Percentiles rank a stretch among this genome's conserved stretches.
Conservation (phyloP, 495 filamentous ascomycete species). For the Talaromyces trachyspermus region DNA sequence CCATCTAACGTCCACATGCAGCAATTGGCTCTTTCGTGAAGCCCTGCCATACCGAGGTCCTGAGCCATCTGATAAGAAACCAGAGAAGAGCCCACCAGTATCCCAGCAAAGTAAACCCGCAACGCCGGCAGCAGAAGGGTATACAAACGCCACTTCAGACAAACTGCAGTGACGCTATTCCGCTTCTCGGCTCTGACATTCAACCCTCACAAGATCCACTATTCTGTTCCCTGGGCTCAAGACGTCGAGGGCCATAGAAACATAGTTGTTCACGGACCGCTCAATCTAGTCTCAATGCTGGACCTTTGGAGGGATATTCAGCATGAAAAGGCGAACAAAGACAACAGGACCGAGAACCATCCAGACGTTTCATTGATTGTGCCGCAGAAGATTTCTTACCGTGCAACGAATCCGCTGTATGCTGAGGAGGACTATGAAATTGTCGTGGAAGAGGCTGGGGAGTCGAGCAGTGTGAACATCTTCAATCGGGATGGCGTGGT, state of each 20-base stretch:
- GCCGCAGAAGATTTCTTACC: constrained; percentile 47
- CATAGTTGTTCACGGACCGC: constrained; percentile 55
- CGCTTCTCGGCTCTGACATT: constrained; percentile 68
- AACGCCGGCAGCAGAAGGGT: constrained; percentile 10
- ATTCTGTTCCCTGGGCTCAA: constrained; percentile 50
- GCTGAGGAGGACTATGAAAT: constrained; percentile 46
- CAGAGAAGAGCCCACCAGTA: constrained; percentile 11
- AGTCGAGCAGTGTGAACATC: constrained; percentile 29
- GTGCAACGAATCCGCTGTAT: constrained; percentile 54
- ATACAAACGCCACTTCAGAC: constrained; percentile 37
- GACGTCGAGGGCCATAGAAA: constrained; percentile 53
- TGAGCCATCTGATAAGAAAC: neutral
- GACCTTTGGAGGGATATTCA: constrained; percentile 54
- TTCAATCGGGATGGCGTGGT: constrained; percentile 30
- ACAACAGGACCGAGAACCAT: neutral
- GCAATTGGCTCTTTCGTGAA: constrained; percentile 55
- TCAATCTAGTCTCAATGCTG: constrained; percentile 57
- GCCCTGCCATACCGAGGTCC: constrained; percentile 22
- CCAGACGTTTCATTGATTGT: constrained; percentile 14
- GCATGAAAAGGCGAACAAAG: neutral
- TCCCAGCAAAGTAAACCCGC: constrained; percentile 4
- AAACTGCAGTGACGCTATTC: constrained; percentile 54
- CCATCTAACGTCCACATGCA: constrained; percentile 9
- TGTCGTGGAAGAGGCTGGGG: constrained; percentile 28
- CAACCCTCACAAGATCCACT: constrained; percentile 69